Conservation (phyloP, 2,329 filamentous ascomycete species). For the Dendrostoma leiphaemia region DNA sequence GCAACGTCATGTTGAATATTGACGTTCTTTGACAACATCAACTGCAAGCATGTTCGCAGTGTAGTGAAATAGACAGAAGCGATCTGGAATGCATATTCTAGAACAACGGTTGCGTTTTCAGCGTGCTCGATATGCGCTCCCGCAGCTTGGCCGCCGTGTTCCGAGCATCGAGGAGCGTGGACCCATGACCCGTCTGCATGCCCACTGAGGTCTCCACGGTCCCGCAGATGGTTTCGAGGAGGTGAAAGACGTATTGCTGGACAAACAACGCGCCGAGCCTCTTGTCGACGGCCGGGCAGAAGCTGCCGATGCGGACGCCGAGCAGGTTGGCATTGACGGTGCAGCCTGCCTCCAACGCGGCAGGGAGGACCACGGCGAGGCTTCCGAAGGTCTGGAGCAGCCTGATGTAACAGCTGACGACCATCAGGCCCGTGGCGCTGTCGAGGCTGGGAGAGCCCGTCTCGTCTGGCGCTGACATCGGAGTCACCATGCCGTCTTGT, state of each 20-base stretch:
- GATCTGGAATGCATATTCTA: too few species aligned
- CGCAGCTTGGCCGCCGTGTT: not conserved
- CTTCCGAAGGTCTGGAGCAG: not conserved
- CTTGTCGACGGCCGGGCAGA: not conserved
- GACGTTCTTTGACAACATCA: not conserved
- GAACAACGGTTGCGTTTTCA: not conserved
- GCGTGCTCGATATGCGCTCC: not conserved
- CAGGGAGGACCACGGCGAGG: not conserved
- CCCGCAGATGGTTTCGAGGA: not conserved
- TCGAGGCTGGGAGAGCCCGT: not conserved
- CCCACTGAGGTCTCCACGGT: not conserved
- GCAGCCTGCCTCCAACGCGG: not conserved
- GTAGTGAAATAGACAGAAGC: too few species aligned
- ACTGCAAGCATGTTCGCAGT: not conserved
- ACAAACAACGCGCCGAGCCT: not conserved
- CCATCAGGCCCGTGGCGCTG: constrained; percentile 1
- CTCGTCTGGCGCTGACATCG: constrained; percentile 2
- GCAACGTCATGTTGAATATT: constrained; percentile 5
- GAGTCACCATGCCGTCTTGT: constrained; percentile 4
- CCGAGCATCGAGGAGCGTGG: not conserved
- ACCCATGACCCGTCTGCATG: not conserved
- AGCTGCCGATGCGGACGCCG: not conserved
- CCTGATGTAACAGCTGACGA: not conserved
- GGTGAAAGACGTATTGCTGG: not conserved
- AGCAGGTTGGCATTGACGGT: not conserved